Percentiles rank a stretch among this genome's conserved stretches.
Evolutionary conservation across 2,329 filamentous ascomycete species (phyloP).

Genomic region (Diaporthe citriasiana): DNA sequence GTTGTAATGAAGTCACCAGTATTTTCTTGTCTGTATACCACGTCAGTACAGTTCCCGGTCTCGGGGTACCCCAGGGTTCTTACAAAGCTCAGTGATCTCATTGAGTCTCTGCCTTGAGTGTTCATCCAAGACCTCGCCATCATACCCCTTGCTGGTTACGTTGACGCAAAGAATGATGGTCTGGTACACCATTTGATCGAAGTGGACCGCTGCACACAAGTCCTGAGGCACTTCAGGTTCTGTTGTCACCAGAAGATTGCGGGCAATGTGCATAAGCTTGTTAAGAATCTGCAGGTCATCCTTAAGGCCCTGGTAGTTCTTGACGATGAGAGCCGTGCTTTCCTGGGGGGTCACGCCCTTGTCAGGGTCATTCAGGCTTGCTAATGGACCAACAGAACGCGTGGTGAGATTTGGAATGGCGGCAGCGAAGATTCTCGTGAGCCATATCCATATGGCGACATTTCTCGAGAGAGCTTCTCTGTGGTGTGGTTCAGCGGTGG

Average conservation of each 20-base stretch:
- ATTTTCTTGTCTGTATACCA: conserved; percentile 71
- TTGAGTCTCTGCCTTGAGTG: conserved; percentile 68
- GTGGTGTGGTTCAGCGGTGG: conserved; percentile 15
- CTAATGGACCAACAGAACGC: conserved; percentile 70
- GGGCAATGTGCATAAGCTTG: conserved; percentile 76
- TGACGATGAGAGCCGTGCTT: conserved; percentile 73
- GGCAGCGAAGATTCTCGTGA: conserved; percentile 72
- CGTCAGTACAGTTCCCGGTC: conserved; percentile 43
- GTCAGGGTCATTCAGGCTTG: conserved; percentile 66
- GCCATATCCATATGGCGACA: conserved; percentile 75
- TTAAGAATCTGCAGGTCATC: conserved; percentile 75
- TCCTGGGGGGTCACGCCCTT: conserved; percentile 72
- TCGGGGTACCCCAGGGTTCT: conserved; percentile 45
- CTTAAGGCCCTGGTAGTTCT: conserved; percentile 72
- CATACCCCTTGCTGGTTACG: conserved; percentile 76
- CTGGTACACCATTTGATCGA: conserved; percentile 76
- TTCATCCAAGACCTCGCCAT: conserved; percentile 74
- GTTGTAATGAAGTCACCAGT: conserved; percentile 75
- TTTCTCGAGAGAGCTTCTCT: conserved; percentile 74
- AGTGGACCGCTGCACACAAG: conserved; percentile 73
- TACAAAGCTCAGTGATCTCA: conserved; percentile 76
- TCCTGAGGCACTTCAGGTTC: conserved; percentile 77
- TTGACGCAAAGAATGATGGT: conserved; percentile 76
- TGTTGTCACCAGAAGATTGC: conserved; percentile 74
- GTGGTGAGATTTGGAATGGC: conserved; percentile 73